Evolutionary conservation across 2,329 filamentous ascomycete species (phyloP).

Genomic region (Talaromyces verruculosus): DNA sequence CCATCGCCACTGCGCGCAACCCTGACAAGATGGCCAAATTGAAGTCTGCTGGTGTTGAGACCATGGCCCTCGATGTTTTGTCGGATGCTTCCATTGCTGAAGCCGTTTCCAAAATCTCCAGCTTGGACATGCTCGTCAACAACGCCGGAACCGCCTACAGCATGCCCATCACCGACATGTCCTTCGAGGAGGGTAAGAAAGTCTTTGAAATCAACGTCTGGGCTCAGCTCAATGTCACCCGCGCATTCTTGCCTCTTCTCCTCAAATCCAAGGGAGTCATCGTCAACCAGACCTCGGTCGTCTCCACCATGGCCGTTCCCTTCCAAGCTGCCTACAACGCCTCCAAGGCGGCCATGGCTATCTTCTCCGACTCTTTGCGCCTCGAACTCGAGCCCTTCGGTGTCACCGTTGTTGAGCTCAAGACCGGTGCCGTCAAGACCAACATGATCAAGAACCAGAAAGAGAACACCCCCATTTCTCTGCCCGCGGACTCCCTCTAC

Average conservation of each 20-base stretch:
- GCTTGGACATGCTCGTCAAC: constrained; percentile 32
- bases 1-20: constrained; percentile 16
- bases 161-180: constrained; percentile 17
- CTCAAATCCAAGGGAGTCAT: constrained; percentile 19
- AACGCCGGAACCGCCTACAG: constrained; percentile 26
- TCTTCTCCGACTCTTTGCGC: constrained; percentile 14
- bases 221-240: constrained; percentile 35
- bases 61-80: constrained; percentile 5
- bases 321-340: constrained; percentile 17
- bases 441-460: constrained; percentile 19
- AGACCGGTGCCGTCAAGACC: constrained; percentile 13
- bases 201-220: constrained; percentile 40
- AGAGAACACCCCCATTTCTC: background rate
- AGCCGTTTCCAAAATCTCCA: constrained; percentile 6
- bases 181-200: constrained; percentile 3
- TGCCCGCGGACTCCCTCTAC: constrained; percentile 12
- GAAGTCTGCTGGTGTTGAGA: background rate
- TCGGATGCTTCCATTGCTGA: constrained; percentile 10
- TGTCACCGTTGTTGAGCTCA: constrained; percentile 12
- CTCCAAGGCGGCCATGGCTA: constrained; percentile 17
- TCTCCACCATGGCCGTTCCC: constrained; percentile 14
- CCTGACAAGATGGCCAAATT: constrained; percentile 6
- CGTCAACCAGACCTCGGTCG: constrained; percentile 18
- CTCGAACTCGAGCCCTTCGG: constrained; percentile 17
- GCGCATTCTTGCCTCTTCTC: constrained; percentile 36